phyloP scores from a whole-genome alignment of 129 eudicot species.

The Lactuca saligna region DNA sequence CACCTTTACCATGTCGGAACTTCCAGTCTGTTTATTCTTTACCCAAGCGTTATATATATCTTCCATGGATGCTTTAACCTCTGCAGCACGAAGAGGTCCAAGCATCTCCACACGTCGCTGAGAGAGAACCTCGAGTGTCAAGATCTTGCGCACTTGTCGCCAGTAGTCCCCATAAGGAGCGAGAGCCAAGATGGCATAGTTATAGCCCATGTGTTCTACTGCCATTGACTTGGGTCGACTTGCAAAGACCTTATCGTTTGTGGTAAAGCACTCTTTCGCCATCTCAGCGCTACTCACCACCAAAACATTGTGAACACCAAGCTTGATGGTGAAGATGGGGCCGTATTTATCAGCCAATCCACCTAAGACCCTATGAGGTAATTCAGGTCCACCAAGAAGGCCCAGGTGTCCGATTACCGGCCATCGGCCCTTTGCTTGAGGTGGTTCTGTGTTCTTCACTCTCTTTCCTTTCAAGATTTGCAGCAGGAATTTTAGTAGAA shows the following conservation, averaged over 20 bases:
- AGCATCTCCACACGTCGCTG: conserved; percentile 25
- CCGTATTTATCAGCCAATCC: conserved; percentile 29
- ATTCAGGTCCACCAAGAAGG: conserved; percentile 17
- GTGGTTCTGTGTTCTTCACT: background rate
- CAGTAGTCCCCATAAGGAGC: conserved; percentile 31
- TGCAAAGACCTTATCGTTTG: conserved; percentile 28
- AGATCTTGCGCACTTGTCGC: conserved; percentile 33
- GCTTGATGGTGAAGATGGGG: conserved; percentile 28
- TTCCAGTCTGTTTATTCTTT: background rate
- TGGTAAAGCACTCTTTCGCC: conserved; percentile 30
- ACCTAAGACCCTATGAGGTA: conserved; percentile 25
- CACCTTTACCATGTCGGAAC: conserved; percentile 14
- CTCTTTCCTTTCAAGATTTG: too few relatives aligned
- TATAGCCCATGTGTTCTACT: conserved; percentile 24
- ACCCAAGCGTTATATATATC: conserved; percentile 16
- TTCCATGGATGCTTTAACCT: conserved; percentile 15
- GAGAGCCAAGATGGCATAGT: conserved; percentile 26
- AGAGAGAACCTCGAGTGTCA: conserved; percentile 26
- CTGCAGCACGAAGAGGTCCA: conserved; percentile 15
- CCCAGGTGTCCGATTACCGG: conserved; percentile 33
- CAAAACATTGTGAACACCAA: conserved; percentile 20
- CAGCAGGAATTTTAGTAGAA: too few relatives aligned
- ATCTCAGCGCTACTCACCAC: conserved; percentile 22
- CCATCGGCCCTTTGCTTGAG: conserved; percentile 31
- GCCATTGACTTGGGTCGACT: conserved; percentile 28